These are phyloP conservation scores for Cyclanthera cordifolia DNA, from an alignment of 306 rosid species.

Conservation along the genomic window DNA sequence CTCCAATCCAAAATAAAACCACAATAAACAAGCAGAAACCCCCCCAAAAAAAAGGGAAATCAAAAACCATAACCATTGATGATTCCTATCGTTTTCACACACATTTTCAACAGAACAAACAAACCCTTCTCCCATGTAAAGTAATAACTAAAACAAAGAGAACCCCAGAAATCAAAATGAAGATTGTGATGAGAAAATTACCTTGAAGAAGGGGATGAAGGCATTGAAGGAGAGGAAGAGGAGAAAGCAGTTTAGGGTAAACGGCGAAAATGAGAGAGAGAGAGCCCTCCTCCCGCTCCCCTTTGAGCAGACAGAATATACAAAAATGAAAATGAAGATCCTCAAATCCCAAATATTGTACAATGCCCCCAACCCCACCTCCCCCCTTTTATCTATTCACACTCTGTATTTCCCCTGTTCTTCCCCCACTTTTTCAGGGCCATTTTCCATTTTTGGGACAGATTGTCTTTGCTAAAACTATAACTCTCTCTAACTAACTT, in stretches of 20 bases:
- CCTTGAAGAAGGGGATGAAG: too few species aligned
- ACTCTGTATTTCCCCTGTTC: too few species aligned
- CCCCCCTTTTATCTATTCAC: too few species aligned
- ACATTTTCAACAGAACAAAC: slow-evolving; percentile 1
- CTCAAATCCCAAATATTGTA: slow-evolving; percentile 8
- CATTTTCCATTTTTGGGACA: too few species aligned
- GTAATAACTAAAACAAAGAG: background rate
- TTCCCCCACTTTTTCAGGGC: too few species aligned
- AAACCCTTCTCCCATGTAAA: background rate
- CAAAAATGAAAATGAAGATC: background rate
- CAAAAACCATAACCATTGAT: background rate
- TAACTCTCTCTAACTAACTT: too few species aligned
- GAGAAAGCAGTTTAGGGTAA: slow-evolving; percentile 24
- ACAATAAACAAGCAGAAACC: too few species aligned
- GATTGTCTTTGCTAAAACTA: too few species aligned
- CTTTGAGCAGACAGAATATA: slow-evolving; percentile 19
- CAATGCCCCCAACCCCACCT: slow-evolving; percentile 7
- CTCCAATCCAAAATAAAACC: background rate
- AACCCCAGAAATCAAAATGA: background rate
- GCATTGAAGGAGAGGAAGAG: slow-evolving; percentile 80
- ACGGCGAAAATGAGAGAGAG: slow-evolving; percentile 37
- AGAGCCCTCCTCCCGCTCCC: slow-evolving; percentile 31
- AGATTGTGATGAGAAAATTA: background rate
- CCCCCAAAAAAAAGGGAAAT: too few species aligned
- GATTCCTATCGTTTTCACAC: background rate